Evolutionary conservation across 2,329 filamentous ascomycete genomes (phyloP).

Genomic region (Colletotrichum sidae): DNA sequence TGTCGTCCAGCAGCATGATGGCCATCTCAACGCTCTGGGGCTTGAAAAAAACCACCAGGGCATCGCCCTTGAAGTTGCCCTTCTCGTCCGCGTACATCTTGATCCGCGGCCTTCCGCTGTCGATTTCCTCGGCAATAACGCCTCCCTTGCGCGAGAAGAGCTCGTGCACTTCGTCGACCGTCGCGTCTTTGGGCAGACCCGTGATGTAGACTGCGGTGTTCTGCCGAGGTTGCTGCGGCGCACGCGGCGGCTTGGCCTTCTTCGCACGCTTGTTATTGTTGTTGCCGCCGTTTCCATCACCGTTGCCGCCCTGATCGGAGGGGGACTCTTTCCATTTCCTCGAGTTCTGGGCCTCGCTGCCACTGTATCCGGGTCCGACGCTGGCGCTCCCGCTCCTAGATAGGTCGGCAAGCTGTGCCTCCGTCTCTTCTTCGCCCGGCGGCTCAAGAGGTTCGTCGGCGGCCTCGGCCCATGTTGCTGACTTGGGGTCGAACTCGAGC

Average conservation of each 20-base stretch:
- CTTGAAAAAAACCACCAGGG: constrained; percentile 93
- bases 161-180: constrained; percentile 82
- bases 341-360: constrained; percentile 24
- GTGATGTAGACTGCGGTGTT: constrained; percentile 96
- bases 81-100: constrained; percentile 89
- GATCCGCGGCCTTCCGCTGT: constrained; percentile 87
- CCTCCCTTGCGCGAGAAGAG: constrained; percentile 87
- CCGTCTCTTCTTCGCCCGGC: constrained; percentile 48
- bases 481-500: constrained; percentile 80
- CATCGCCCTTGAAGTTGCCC: constrained; percentile 93
- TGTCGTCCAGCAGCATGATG: constrained; percentile 83
- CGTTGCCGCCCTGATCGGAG: constrained; percentile 7
- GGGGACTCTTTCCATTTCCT: constrained; percentile 58
- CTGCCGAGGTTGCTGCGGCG: constrained; percentile 65
- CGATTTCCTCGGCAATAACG: constrained; percentile 94
- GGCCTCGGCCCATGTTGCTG: constrained; percentile 80
- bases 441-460: constrained; percentile 58
- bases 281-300: constrained; percentile 44
- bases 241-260: constrained; percentile 60
- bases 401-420: constrained; percentile 43
- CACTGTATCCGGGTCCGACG: constrained; percentile 37
- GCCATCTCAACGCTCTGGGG: constrained; percentile 91
- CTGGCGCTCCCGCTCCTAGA: constrained; percentile 36
- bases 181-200: constrained; percentile 83
- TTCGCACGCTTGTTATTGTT: constrained; percentile 45